Conservation (phyloP, 2,329 filamentous ascomycete species). For the Apiospora saccharicola region DNA sequence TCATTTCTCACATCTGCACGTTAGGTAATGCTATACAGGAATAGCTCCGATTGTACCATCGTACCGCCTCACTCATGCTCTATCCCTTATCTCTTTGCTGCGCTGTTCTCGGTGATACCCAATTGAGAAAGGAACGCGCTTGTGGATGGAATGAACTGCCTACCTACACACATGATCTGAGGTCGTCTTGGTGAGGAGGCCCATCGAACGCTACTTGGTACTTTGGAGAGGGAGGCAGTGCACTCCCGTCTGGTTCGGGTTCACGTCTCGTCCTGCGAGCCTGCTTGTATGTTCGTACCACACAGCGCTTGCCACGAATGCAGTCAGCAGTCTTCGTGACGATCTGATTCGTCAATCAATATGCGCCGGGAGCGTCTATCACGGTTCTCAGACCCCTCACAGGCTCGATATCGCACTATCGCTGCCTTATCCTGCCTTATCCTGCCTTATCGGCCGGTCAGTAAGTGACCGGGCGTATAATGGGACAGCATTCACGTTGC, state of each 20-base stretch:
- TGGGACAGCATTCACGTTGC: background rate
- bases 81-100: constrained; percentile 15
- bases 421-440: background rate
- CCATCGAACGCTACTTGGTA: background rate
- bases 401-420: background rate
- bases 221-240: background rate
- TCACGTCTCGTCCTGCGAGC: background rate
- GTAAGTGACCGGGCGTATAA: background rate
- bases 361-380: constrained; percentile 13
- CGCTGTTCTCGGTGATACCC: constrained; percentile 17
- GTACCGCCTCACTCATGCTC: background rate
- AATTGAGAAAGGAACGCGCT: constrained; percentile 11
- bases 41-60: constrained; percentile 12
- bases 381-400: background rate
- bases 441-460: constrained; percentile 5
- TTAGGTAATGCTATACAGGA: constrained; percentile 1
- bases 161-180: background rate
- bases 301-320: constrained; percentile 19
- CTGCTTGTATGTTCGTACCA: background rate
- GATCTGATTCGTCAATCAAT: constrained; percentile 8
- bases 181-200: background rate
- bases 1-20: background rate
- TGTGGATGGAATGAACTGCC: background rate
- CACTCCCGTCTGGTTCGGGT: background rate
- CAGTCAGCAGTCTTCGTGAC: background rate